Conservation (phyloP, 2,329 filamentous ascomycete species). For the Diaporthe australafricana region DNA sequence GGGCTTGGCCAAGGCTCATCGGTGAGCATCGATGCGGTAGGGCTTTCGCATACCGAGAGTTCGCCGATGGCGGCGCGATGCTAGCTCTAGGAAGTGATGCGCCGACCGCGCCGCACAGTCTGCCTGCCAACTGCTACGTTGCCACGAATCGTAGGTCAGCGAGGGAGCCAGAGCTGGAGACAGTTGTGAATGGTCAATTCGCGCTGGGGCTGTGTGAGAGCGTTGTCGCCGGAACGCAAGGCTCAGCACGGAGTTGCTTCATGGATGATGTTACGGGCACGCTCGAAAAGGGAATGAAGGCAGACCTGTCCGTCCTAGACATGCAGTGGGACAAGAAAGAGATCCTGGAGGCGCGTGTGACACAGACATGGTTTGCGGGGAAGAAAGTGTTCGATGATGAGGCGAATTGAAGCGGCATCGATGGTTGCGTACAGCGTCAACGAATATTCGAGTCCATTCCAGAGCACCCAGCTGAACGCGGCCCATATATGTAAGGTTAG, state of each 20-base stretch:
- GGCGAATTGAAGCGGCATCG: neutral
- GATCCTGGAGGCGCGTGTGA: constrained; percentile 58
- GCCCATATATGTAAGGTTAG: neutral
- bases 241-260: constrained; percentile 69
- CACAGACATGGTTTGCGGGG: constrained; percentile 67
- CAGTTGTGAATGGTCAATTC: constrained; percentile 64
- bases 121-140: constrained; percentile 68
- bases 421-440: neutral
- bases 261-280: constrained; percentile 65
- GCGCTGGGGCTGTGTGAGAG: constrained; percentile 65
- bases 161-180: constrained; percentile 55
- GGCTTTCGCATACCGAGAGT: constrained; percentile 73
- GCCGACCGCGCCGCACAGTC: constrained; percentile 67
- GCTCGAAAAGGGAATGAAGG: constrained; percentile 62
- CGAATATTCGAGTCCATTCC: neutral
- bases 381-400: constrained; percentile 48
- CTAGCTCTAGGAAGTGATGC: constrained; percentile 70
- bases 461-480: neutral
- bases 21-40: constrained; percentile 64
- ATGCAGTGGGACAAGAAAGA: constrained; percentile 60
- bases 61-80: constrained; percentile 63
- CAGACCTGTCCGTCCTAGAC: constrained; percentile 68
- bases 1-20: constrained; percentile 70
- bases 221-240: constrained; percentile 64
- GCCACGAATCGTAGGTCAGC: constrained; percentile 69